These are phyloP conservation scores for Ophiognomonia clavigignenti-juglandacearum DNA, from an alignment of 2,329 filamentous ascomycete genomes.

Conservation along the genomic window DNA sequence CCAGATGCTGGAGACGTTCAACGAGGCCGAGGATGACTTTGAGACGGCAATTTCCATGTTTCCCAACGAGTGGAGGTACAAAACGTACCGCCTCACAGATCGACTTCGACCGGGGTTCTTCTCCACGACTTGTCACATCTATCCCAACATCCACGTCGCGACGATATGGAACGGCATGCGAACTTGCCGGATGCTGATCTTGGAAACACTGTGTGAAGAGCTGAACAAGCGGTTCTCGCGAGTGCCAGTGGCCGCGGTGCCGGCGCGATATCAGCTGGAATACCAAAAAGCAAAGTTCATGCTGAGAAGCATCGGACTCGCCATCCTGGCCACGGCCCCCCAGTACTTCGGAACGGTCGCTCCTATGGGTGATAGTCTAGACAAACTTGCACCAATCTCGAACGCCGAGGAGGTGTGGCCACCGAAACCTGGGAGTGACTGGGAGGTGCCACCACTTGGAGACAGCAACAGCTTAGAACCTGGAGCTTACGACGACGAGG, in stretches of 20 bases:
- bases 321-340: constrained; percentile 41
- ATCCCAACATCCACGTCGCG: constrained; percentile 38
- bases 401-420: constrained; percentile 11
- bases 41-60: constrained; percentile 33
- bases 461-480: background rate
- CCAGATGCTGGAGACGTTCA: constrained; percentile 33
- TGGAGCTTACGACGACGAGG: constrained; percentile 1
- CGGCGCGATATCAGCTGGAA: constrained; percentile 22
- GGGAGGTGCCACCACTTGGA: constrained; percentile 7
- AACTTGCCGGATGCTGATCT: constrained; percentile 39
- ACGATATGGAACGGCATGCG: constrained; percentile 45
- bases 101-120: constrained; percentile 36
- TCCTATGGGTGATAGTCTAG: constrained; percentile 30
- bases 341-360: constrained; percentile 46
- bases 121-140: constrained; percentile 38
- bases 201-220: constrained; percentile 42
- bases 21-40: constrained; percentile 38
- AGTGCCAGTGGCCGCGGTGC: constrained; percentile 5
- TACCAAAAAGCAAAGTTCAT: constrained; percentile 32
- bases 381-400: constrained; percentile 18
- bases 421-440: constrained; percentile 3
- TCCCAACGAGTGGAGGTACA: constrained; percentile 37
- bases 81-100: constrained; percentile 32
- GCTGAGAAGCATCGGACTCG: constrained; percentile 34
- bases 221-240: constrained; percentile 29